Evolutionary conservation across 129 eudicot species (phyloP), one percentile per base, ranked within the genome.

Genomic region (Kitagawia praeruptora): DNA sequence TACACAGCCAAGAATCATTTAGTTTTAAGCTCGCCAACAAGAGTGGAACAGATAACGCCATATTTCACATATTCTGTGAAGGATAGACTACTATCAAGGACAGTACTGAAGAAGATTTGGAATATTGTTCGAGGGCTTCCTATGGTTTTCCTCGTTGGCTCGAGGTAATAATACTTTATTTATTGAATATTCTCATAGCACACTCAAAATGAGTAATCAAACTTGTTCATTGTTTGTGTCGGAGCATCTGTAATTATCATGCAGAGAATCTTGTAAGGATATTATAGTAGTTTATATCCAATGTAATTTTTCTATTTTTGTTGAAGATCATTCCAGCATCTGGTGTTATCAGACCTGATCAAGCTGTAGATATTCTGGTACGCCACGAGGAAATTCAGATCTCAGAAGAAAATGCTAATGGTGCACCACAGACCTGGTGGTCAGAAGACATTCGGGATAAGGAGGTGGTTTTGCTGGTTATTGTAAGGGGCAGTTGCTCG

Each of bases 141-240:
- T 86, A 83, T n/a, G 97, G 97, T 45, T 89, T 95, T 82, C 99
- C 97, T 2, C 84, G 91, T 76, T 95, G 99, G 99, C 94, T 95
- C 44, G 92, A 95, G 99, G 99, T 95, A 92, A 40, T 47, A 27
- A 3, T 45, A 13, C 40, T 25, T 10, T 25, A 0, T 16, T 19
- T 2, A n/a, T 56, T 4, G n/a, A 9, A 72, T 9, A 12, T 8
- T 39, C 2, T 67, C 8, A 67, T 67, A n/a, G 6, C 23, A 67
- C 74, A 34, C 23, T 69, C 8, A 69, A 6, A 11, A 2, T 63
- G 18, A 63, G 18, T 23, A 23, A 23, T 56, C 25, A 54, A 54
- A 64, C 70, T 64, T 27, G 11, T 63, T 63, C 14, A 48, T 63
- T 19, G 7, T 21, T 21, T 71, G 63, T 19, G 63, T 6, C 49